phyloP scores from a whole-genome alignment of 1,139 yeast genomes.

The Arxiozyma heterogenica region DNA sequence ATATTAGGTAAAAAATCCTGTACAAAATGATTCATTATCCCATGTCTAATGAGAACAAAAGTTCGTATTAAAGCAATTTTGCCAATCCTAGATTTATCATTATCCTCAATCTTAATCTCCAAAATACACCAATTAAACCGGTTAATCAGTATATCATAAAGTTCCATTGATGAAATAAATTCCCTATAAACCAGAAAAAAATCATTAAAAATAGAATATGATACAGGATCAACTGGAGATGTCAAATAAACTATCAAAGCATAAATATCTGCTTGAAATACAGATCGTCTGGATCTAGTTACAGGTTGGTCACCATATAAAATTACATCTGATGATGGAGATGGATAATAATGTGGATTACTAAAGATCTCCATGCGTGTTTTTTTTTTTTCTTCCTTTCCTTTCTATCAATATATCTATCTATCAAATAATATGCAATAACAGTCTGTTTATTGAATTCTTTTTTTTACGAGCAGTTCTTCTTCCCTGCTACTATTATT shows the following conservation, averaged over 20 bases:
- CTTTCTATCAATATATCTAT: too few species aligned
- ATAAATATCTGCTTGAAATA: slow-evolving; percentile 29
- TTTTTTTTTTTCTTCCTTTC: background rate
- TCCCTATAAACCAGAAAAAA: slow-evolving; percentile 77
- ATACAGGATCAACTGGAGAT: slow-evolving; percentile 60
- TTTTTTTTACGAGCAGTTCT: background rate
- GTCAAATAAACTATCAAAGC: slow-evolving; percentile 69
- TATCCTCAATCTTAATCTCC: slow-evolving; percentile 27
- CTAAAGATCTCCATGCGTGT: slow-evolving; percentile 19
- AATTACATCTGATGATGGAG: slow-evolving; percentile 24
- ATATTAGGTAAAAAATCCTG: slow-evolving; percentile 53
- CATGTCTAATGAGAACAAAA: slow-evolving; percentile 80
- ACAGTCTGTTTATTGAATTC: background rate
- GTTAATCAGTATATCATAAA: slow-evolving; percentile 52
- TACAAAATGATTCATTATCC: slow-evolving; percentile 70
- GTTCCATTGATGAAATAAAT: slow-evolving; percentile 48
- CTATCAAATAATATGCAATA: background rate
- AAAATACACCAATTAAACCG: slow-evolving; percentile 67
- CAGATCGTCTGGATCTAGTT: slow-evolving; percentile 18
- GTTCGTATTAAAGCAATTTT: slow-evolving; percentile 70
- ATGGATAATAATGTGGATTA: slow-evolving; percentile 25
- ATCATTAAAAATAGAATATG: slow-evolving; percentile 71
- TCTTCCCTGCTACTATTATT: background rate
- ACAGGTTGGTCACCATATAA: slow-evolving; percentile 11
- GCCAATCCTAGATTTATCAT: slow-evolving; percentile 43